Conservation (phyloP, 1,284 basidiomycete genomes). For the Ganoderma lingzhi region DNA sequence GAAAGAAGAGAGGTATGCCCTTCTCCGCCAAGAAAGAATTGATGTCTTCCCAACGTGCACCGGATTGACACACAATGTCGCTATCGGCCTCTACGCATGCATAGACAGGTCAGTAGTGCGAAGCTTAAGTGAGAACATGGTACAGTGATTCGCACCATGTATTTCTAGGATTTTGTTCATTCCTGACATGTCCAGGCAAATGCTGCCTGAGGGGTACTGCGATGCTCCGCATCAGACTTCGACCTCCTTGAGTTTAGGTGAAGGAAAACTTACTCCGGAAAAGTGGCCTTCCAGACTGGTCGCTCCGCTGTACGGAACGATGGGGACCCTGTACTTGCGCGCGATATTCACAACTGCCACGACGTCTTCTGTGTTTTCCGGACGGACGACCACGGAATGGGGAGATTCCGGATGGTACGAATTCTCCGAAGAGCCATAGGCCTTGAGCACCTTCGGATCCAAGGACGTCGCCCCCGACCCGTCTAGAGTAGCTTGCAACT, state of each 20-base stretch:
- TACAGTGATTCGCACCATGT: slow-evolving; percentile 56
- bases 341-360: slow-evolving; percentile 66
- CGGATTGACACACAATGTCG: slow-evolving; percentile 85
- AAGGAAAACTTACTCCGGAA: neutral
- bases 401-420: slow-evolving; percentile 70
- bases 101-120: neutral
- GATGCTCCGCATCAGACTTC: neutral
- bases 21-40: slow-evolving; percentile 80
- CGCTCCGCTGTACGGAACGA: slow-evolving; percentile 69
- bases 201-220: slow-evolving; percentile 39
- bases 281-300: slow-evolving; percentile 70
- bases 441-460: slow-evolving; percentile 55
- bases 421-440: slow-evolving; percentile 72
- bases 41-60: slow-evolving; percentile 86
- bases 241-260: neutral
- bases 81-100: slow-evolving; percentile 72
- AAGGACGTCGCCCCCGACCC: slow-evolving; percentile 55
- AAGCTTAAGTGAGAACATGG: no score
- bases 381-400: slow-evolving; percentile 70
- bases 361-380: slow-evolving; percentile 63
- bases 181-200: slow-evolving; percentile 74
- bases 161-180: slow-evolving; percentile 89
- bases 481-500: slow-evolving; percentile 58
- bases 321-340: slow-evolving; percentile 61
- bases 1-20: slow-evolving; percentile 88